These are phyloP conservation scores for Eimeria falciformis DNA, from an alignment of 169 alveolate species.

Conservation along the genomic window DNA sequence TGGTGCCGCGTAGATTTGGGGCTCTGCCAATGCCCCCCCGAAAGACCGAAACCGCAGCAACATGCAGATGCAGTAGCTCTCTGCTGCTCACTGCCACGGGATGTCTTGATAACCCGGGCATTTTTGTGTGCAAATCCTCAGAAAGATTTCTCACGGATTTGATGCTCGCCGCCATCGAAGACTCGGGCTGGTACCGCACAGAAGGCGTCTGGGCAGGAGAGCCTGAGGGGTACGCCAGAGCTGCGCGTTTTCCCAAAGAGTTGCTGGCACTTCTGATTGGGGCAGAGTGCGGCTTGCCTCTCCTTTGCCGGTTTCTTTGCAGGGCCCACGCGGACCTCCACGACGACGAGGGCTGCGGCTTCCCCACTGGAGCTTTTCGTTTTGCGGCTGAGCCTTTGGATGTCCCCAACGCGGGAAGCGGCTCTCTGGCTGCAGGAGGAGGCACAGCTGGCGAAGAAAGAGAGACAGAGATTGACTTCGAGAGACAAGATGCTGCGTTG, in stretches of 20 bases:
- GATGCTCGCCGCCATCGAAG: slow-evolving; percentile 55
- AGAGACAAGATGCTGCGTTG: no score
- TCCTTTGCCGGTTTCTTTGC: no score
- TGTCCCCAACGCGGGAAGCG: not conserved
- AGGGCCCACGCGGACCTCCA: not conserved
- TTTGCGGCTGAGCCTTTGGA: not conserved
- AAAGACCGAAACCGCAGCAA: no score
- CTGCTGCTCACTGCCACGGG: not conserved
- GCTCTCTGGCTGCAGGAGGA: no score
- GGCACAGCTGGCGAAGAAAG: no score
- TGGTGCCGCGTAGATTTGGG: no score
- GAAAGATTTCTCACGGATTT: slow-evolving; percentile 5
- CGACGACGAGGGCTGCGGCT: not conserved
- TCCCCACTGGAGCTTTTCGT: not conserved
- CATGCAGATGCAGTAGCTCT: no score
- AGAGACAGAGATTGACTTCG: no score
- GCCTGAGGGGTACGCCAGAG: not conserved
- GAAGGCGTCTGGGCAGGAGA: not conserved
- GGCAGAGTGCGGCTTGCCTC: no score
- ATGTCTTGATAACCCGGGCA: not conserved
- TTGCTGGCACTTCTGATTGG: no score
- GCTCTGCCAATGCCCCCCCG: no score
- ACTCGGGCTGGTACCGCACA: slow-evolving; percentile 46
- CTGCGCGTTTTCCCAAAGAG: no score
- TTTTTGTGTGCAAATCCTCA: not conserved